Conservation (phyloP, 805 yeast genomes). For the Kuraishia capsulata region DNA sequence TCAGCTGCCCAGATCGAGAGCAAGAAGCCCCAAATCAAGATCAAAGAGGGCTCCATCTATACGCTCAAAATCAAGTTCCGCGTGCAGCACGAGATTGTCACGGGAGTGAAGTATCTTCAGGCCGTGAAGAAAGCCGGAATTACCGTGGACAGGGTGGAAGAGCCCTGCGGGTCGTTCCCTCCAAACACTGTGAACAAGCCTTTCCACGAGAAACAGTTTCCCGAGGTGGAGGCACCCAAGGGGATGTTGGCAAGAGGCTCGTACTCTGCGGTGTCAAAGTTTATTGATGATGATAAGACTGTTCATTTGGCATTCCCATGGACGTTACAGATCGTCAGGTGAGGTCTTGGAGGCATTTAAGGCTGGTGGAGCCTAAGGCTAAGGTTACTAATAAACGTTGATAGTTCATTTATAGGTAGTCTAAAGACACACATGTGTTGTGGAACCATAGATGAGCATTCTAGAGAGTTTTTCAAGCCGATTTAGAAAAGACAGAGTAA, state of each 20-base stretch:
- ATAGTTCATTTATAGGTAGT: no score
- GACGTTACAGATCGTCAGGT: constrained; percentile 75
- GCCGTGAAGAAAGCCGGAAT: constrained; percentile 82
- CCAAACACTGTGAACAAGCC: constrained; percentile 82
- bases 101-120: constrained; percentile 83
- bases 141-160: constrained; percentile 76
- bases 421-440: no score
- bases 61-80: constrained; percentile 67
- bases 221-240: constrained; percentile 83
- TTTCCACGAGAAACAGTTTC: constrained; percentile 57
- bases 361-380: no score
- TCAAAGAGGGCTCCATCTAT: constrained; percentile 73
- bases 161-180: constrained; percentile 85
- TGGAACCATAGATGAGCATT: no score
- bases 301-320: constrained; percentile 72
- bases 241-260: constrained; percentile 85
- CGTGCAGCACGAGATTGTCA: constrained; percentile 83
- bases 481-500: no score
- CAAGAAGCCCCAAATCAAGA: constrained; percentile 53
- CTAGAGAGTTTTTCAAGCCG: no score
- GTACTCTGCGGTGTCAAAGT: constrained; percentile 73
- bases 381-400: no score
- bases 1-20: constrained; percentile 44
- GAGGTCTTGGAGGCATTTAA: no score
- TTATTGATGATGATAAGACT: constrained; percentile 77